phyloP scores from a whole-genome alignment of 306 rosid species.

The Medicago lupulina region DNA sequence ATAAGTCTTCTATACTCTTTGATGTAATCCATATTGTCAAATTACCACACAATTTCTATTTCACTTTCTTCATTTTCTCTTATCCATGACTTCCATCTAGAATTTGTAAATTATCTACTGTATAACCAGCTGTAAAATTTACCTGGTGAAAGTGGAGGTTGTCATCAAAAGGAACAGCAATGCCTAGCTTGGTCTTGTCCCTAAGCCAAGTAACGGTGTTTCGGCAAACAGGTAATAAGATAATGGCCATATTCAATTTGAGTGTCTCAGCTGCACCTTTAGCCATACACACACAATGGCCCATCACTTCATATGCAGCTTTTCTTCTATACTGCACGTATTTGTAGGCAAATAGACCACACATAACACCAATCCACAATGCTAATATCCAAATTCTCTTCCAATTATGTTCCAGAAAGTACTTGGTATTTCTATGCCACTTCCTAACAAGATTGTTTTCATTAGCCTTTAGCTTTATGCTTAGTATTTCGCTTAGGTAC shows the following conservation, averaged over 20 bases:
- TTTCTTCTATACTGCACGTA: constrained; percentile 49
- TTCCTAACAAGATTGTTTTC: constrained; percentile 45
- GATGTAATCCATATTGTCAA: no score
- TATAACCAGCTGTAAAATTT: background rate
- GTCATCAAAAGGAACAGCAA: constrained; percentile 60
- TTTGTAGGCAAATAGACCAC: constrained; percentile 54
- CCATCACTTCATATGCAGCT: constrained; percentile 56
- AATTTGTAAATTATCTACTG: no score
- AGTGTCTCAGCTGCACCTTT: constrained; percentile 75
- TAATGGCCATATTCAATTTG: constrained; percentile 70
- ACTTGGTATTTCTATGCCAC: constrained; percentile 36
- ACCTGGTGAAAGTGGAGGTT: constrained; percentile 80
- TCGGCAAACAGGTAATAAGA: constrained; percentile 79
- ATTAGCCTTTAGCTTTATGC: constrained; percentile 54
- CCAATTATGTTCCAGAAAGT: constrained; percentile 68
- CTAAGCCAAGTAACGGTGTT: constrained; percentile 86
- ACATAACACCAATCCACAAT: constrained; percentile 53
- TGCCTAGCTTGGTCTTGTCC: constrained; percentile 61
- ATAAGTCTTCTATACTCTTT: no score
- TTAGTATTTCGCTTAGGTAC: constrained; percentile 52
- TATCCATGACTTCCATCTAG: no score
- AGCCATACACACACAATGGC: constrained; percentile 70
- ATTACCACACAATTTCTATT: no score
- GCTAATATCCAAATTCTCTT: constrained; percentile 58
- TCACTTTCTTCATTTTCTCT: no score